Percentiles rank a stretch among this genome's conserved stretches.
phyloP scores from a whole-genome alignment of 164 flowering plant genomes.

The Umbilicus rupestris region DNA sequence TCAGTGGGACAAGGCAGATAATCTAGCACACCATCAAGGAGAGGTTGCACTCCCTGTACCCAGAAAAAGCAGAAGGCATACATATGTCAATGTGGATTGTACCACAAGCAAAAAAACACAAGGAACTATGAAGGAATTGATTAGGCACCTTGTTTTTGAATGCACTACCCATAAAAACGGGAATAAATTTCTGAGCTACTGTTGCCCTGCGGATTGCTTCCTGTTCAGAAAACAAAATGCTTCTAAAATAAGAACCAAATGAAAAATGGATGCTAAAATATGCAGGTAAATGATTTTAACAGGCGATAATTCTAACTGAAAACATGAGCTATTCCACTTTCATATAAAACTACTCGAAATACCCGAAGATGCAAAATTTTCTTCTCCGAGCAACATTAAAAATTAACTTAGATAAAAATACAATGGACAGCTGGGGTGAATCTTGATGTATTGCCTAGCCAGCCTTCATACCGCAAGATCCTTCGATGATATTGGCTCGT shows the following conservation, averaged over 20 bases:
- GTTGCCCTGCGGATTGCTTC: constrained; percentile 94
- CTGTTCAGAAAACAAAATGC: constrained; percentile 26
- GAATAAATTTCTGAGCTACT: constrained; percentile 73
- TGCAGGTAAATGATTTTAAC: not conserved
- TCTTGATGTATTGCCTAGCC: not conserved
- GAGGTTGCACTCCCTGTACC: constrained; percentile 90
- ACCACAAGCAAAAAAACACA: not conserved
- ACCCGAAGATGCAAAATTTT: not conserved
- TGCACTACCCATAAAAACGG: constrained; percentile 99
- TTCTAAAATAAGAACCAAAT: not conserved
- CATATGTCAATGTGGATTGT: not conserved
- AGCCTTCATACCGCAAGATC: constrained; percentile 67
- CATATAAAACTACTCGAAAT: not conserved
- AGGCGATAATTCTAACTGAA: not conserved
- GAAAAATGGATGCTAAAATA: not conserved
- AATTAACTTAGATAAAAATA: not conserved
- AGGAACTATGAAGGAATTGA: not conserved
- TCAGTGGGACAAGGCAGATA: constrained; percentile 91
- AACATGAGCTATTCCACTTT: not conserved
- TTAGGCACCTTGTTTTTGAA: constrained; percentile 87
- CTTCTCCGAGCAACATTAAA: not conserved
- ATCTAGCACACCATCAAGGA: constrained; percentile 82
- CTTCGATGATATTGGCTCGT: constrained; percentile 76
- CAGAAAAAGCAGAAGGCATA: constrained; percentile 10
- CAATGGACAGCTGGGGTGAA: not conserved